These are phyloP conservation scores for Eutrema salsugineum DNA, from an alignment of 441 rosid genomes.

Conservation along the genomic window DNA sequence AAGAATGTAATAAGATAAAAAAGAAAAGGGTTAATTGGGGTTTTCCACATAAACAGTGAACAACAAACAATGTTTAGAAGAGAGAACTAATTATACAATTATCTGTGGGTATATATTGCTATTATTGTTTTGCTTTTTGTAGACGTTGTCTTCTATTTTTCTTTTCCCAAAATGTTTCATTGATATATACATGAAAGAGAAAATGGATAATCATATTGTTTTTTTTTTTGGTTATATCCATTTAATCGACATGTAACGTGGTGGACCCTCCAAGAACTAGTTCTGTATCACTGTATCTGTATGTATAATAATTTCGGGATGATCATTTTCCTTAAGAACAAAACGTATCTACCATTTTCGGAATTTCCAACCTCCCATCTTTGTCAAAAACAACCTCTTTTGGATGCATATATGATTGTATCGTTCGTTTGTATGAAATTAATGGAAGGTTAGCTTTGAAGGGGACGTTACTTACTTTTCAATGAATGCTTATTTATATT, in stretches of 20 bases:
- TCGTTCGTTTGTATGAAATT: neutral
- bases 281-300: neutral
- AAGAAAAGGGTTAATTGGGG: no score
- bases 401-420: slow-evolving; percentile 4
- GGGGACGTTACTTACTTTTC: slow-evolving; percentile 12
- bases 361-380: slow-evolving; percentile 18
- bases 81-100: no score
- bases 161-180: neutral
- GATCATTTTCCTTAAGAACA: neutral
- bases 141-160: neutral
- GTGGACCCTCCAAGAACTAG: slow-evolving; percentile 23
- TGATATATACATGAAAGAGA: neutral
- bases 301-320: neutral
- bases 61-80: no score
- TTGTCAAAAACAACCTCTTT: slow-evolving; percentile 22
- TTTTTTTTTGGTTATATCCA: neutral
- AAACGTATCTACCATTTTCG: slow-evolving; percentile 3
- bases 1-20: no score
- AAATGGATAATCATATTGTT: neutral
- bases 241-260: slow-evolving; percentile 2
- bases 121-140: no score
- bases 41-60: no score
- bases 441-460: slow-evolving; percentile 7
- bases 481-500: neutral
- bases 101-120: no score